Evolutionary conservation across 306 rosid species (phyloP), one percentile per base, ranked within the genome.

Genomic region (Prinsepia uniflora): DNA sequence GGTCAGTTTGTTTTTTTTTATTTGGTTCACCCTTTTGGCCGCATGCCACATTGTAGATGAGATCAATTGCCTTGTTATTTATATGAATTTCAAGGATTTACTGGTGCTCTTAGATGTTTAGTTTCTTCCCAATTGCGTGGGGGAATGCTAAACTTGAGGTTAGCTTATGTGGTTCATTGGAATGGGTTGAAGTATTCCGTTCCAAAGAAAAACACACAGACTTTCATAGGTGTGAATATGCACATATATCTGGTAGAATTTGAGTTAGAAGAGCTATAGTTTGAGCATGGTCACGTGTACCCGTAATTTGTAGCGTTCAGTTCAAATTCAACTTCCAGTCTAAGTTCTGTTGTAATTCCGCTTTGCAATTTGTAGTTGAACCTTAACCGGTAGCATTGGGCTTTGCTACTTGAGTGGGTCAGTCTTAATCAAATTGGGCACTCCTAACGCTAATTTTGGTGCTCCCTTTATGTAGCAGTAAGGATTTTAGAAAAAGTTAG

Each of bases 1-100:
- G 98, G 98, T 94, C 70, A 71, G 78, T 74, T 72, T 74, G 36
- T 54, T 66, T 55, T 47, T 7, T 13, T 72, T 68, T 60, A 50
- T 58, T 49, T 70, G 48, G 63, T 68, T 71, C 59, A 45, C 50
- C 42, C 36, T 39, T 49, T 71, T 46, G n/a, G 22, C 8, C 43
- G 12, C 22, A 19, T 41, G 36, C 8, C 68, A 52, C 47, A 41
- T 13, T 60, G 18, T 60, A 50, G 56, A 36, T 76, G 46, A 48
- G 45, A 75, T 58, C 61, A 39, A 5, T 46, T 47, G 41, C 53
- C 12, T 15, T 49, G 24, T 9, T 54, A 10, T 50, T 49, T 22
- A 14, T 48, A 5, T 15, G n/a, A 18, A 45, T 30, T 48, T 58
- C 22, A 19, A 53, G 39, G 54, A 39, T 41, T 18, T 59, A 24